A percentile compares a stretch with the other conserved stretches of the same genome.
Conservation (phyloP, 441 rosid species). For the Arabidopsis lyrata region DNA sequence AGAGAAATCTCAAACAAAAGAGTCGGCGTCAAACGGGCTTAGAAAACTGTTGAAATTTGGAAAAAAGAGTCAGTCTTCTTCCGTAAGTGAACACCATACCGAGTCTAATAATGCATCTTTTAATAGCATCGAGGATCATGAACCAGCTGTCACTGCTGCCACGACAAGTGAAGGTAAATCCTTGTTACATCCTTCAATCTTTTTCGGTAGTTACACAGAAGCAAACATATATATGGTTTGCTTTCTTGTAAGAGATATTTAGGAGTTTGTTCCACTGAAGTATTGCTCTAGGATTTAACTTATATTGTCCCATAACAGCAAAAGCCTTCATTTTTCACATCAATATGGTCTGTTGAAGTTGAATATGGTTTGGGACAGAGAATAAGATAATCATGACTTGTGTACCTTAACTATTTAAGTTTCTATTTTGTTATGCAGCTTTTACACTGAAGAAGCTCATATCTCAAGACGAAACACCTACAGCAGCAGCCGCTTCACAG, state of each 20-base stretch:
- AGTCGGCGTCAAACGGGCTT: slow-evolving; percentile 76
- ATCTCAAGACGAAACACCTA: slow-evolving; percentile 82
- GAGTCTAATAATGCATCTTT: slow-evolving; percentile 54
- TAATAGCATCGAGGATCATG: slow-evolving; percentile 63
- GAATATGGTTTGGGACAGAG: background rate
- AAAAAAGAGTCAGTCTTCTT: slow-evolving; percentile 68
- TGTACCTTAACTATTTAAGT: slow-evolving; percentile 10
- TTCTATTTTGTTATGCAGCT: slow-evolving; percentile 55
- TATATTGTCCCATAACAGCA: slow-evolving; percentile 18
- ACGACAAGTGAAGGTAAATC: slow-evolving; percentile 75
- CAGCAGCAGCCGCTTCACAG: slow-evolving; percentile 63
- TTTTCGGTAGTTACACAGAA: slow-evolving; percentile 21
- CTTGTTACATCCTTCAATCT: background rate
- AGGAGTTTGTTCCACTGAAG: background rate
- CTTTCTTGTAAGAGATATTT: background rate
- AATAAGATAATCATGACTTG: background rate
- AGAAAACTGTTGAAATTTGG: slow-evolving; percentile 86
- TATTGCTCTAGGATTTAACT: slow-evolving; percentile 6
- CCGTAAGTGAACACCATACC: slow-evolving; percentile 52
- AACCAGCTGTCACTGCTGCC: slow-evolving; percentile 50
- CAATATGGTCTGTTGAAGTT: background rate
- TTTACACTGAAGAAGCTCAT: slow-evolving; percentile 86
- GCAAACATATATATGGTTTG: background rate
- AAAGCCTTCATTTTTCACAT: background rate
- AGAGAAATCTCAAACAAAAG: slow-evolving; percentile 73